Base-by-base conservation (phyloP, 2,329 filamentous ascomycete genomes). In the Aurifilum marmelostoma region DNA sequence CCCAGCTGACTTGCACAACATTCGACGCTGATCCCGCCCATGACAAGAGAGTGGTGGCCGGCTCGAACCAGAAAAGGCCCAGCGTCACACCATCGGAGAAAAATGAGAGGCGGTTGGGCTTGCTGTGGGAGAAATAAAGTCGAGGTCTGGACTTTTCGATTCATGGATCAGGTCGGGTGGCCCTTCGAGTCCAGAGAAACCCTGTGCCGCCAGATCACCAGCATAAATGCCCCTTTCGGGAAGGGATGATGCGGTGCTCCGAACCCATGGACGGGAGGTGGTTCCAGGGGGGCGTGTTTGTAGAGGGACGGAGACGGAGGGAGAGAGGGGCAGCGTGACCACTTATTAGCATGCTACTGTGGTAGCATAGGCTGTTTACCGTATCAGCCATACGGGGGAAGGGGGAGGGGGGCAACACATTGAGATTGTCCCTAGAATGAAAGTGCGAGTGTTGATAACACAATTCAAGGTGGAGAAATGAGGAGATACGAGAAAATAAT, bases 111-210 rank as follows among this genome's bases (percentile, higher is more conserved):
- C n/a, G n/a, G n/a, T n/a, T 62, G 29, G 61, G 18, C 61, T 5
- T 47, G 27, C 5, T 47, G 41, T 21, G 27, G n/a, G 61, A n/a
- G 21, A 43, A 29, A 43, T 67, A 67, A 59, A 67, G 67, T 67
- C 54, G 61, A 69, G 69, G 67, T 71, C 69, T 71, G 69, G 69
- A 71, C 69, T 59, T 67, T 67, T 61, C 69, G 67, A 64, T 65
- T 63, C 67, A 69, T 63, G 69, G 69, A 71, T 61, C 32, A 65
- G 67, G 61, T 60, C 50, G 43, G 63, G 39, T 47, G 59, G 52
- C 63, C 54, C 11, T 8, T 69, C 61, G 66, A 66, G 43, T 43
- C 59, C 37, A 58, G 32, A 43, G 18, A 43, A 34, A 4, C 50
- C 50, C 32, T 39, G 47, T 50, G 43, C 63, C 59, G 18, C 24